phyloP scores from a whole-genome alignment of 116 monocot species.

The Thalassia testudinum region DNA sequence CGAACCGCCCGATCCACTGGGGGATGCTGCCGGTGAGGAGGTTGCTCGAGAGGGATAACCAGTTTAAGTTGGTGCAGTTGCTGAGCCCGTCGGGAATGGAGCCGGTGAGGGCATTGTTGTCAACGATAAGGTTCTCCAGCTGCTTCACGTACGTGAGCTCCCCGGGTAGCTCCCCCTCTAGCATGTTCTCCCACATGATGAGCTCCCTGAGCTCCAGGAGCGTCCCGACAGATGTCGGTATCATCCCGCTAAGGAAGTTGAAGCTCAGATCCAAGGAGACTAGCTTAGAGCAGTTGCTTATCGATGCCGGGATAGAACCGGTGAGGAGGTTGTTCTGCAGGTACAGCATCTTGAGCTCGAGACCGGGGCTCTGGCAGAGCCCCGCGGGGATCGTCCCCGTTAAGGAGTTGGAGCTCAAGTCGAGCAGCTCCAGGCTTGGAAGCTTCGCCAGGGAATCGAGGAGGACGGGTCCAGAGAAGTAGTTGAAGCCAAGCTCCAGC shows the following conservation, averaged over 20 bases:
- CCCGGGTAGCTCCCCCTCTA: conserved; percentile 47
- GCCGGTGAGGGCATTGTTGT: conserved; percentile 55
- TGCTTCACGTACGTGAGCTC: conserved; percentile 12
- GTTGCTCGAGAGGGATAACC: conserved; percentile 64
- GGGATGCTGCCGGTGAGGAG: conserved; percentile 42
- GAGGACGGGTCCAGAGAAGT: conserved; percentile 40
- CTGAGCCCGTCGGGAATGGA: conserved; percentile 32
- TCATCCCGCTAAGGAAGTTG: conserved; percentile 48
- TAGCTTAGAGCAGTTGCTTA: conserved; percentile 43
- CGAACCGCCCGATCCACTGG: conserved; percentile 33
- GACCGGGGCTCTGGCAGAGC: conserved; percentile 17
- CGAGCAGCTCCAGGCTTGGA: conserved; percentile 26
- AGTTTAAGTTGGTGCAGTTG: conserved; percentile 39
- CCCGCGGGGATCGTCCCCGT: conserved; percentile 36
- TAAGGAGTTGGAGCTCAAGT: conserved; percentile 43
- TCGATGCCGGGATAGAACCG: conserved; percentile 28
- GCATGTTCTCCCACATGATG: conserved; percentile 58
- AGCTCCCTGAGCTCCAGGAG: conserved; percentile 34
- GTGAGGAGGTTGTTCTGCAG: conserved; percentile 54
- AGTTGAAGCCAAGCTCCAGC: conserved; percentile 47
- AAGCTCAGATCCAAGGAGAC: conserved; percentile 55
- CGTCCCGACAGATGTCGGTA: conserved; percentile 41
- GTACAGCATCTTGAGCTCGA: conserved; percentile 34
- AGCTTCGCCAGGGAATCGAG: conserved; percentile 17
- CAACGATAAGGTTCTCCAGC: conserved; percentile 49